Conservation (phyloP, 768 basidiomycete species). For the Amanita subjunquillea region DNA sequence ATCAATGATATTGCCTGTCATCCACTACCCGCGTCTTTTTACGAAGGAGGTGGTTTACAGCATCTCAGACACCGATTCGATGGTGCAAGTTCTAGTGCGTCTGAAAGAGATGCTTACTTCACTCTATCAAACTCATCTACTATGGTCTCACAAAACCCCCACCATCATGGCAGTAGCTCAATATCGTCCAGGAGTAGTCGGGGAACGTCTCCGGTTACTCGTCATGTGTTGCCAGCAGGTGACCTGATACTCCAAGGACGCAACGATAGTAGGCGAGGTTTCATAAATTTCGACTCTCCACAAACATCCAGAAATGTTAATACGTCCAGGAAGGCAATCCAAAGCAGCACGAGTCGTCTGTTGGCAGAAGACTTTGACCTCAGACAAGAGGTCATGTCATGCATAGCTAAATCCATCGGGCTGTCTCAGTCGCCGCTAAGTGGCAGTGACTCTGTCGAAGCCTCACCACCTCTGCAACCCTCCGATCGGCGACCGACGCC, state of each 20-base stretch:
- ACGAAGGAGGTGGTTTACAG: constrained; percentile 85
- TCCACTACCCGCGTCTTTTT: constrained; percentile 85
- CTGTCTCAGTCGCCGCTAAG: constrained; percentile 79
- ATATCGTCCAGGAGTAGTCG: constrained; percentile 10
- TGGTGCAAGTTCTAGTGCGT: constrained; percentile 32
- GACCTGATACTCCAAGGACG: constrained; percentile 54
- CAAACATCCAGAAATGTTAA: constrained; percentile 23
- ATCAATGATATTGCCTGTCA: constrained; percentile 97
- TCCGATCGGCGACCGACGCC: constrained; percentile 27
- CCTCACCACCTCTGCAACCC: constrained; percentile 53
- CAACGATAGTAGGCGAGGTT: constrained; percentile 38
- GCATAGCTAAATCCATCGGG: constrained; percentile 96
- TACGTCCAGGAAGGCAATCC: constrained; percentile 12
- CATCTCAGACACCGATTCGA: constrained; percentile 88
- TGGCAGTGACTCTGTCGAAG: constrained; percentile 52
- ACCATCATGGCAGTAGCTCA: neutral
- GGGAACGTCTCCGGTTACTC: constrained; percentile 18
- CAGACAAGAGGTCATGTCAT: constrained; percentile 94
- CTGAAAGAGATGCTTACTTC: constrained; percentile 55
- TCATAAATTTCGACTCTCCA: constrained; percentile 42
- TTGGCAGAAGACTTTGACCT: constrained; percentile 78
- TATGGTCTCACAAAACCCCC: constrained; percentile 18
- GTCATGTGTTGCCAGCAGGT: constrained; percentile 62
- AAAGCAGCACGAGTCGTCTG: constrained; percentile 14
- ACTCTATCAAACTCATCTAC: constrained; percentile 19